A percentile compares a stretch with the other conserved stretches of the same genome.
Conservation (phyloP, 768 basidiomycete species). For the Leccinellum luteum region DNA sequence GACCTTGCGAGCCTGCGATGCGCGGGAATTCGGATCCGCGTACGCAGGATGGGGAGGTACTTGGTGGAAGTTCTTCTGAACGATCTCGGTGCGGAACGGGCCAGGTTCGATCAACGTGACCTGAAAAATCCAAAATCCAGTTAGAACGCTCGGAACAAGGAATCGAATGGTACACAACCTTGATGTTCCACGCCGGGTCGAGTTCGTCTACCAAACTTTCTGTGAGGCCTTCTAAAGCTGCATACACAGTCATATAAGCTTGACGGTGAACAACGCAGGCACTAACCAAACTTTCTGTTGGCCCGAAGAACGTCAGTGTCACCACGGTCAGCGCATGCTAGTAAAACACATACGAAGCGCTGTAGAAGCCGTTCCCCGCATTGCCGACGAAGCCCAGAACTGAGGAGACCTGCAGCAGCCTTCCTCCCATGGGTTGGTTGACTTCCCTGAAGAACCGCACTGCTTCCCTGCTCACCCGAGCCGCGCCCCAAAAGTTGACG, state of each 20-base stretch:
- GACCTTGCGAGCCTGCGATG: slow-evolving; percentile 4
- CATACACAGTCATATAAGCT: neutral
- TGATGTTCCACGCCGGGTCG: slow-evolving; percentile 18
- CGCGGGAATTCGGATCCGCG: neutral
- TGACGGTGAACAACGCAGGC: neutral
- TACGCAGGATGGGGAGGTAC: slow-evolving; percentile 20
- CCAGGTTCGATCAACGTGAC: slow-evolving; percentile 17
- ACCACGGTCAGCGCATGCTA: no score
- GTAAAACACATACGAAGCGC: slow-evolving; percentile 22
- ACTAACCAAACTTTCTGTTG: slow-evolving; percentile 19
- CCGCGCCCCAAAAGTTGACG: slow-evolving; percentile 36
- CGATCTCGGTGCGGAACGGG: slow-evolving; percentile 12
- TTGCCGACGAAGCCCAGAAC: slow-evolving; percentile 25
- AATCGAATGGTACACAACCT: slow-evolving; percentile 1
- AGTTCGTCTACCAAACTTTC: slow-evolving; percentile 11
- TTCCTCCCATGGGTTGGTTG: slow-evolving; percentile 37
- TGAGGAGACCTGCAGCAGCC: slow-evolving; percentile 39
- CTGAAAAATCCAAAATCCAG: neutral
- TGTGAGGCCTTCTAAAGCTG: slow-evolving; percentile 17
- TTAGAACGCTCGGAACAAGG: neutral
- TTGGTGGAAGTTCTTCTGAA: neutral
- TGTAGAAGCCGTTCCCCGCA: slow-evolving; percentile 15
- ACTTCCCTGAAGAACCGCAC: slow-evolving; percentile 36
- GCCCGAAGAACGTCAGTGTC: neutral
- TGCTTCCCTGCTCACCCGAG: slow-evolving; percentile 30